Evolutionary conservation across 1,284 basidiomycete species (phyloP).

Genomic region (Ceratobasidium sp.): DNA sequence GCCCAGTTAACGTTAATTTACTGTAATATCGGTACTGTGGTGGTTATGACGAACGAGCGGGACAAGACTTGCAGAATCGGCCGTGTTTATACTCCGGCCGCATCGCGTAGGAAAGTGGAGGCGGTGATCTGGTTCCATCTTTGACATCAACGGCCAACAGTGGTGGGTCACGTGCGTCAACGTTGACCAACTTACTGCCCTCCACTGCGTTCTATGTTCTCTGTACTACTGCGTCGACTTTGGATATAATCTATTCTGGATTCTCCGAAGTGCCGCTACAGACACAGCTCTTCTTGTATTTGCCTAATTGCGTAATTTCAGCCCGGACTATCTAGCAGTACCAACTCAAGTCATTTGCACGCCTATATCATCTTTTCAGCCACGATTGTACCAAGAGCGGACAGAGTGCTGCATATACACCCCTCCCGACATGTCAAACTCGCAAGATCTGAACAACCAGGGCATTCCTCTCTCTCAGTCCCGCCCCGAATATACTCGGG

Average conservation of each 20-base stretch:
- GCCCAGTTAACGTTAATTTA: not conserved
- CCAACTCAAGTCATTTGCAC: no score
- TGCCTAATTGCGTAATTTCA: no score
- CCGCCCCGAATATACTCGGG: not conserved
- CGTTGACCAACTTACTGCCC: no score
- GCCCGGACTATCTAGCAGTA: no score
- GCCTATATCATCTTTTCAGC: not conserved
- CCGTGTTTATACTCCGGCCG: constrained; percentile 24
- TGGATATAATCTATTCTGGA: no score
- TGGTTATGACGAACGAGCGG: constrained; percentile 4
- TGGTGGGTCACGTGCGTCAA: constrained; percentile 5
- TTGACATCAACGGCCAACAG: constrained; percentile 35
- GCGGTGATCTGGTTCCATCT: constrained; percentile 38
- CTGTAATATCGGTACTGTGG: not conserved
- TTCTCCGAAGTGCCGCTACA: no score
- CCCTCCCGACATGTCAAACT: not conserved
- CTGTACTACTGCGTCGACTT: no score
- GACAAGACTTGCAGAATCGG: not conserved
- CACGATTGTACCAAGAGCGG: no score
- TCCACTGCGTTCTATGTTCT: no score
- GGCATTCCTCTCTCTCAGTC: not conserved
- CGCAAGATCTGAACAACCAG: not conserved
- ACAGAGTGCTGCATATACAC: not conserved
- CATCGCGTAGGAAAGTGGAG: constrained; percentile 28
- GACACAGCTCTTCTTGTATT: no score